Evolutionary conservation across 2,329 filamentous ascomycete genomes (phyloP).

Genomic region (Anisogramma anomala): DNA sequence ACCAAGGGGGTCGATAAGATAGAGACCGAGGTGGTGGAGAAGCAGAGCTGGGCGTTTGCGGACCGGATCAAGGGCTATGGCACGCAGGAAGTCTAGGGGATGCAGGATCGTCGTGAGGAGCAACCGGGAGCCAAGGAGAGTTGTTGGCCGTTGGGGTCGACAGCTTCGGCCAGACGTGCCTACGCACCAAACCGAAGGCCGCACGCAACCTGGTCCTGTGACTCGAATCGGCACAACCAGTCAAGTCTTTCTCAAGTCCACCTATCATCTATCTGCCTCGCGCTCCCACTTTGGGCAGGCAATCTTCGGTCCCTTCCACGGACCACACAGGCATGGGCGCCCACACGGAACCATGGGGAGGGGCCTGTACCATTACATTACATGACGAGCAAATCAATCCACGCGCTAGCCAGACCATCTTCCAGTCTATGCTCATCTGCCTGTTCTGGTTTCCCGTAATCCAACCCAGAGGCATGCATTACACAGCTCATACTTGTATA

Average conservation of each 20-base stretch:
- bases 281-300: not conserved
- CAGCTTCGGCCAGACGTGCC: too few relatives aligned
- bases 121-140: not conserved
- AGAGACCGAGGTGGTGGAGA: conserved; percentile 78
- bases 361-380: conserved; percentile 7
- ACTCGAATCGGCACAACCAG: too few relatives aligned
- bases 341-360: not conserved
- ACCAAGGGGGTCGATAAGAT: conserved; percentile 79
- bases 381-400: conserved; percentile 4
- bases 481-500: too few relatives aligned
- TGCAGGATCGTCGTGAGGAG: not conserved
- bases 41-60: conserved; percentile 97
- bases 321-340: not conserved
- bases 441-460: not conserved
- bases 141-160: too few relatives aligned
- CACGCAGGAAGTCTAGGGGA: conserved; percentile 56
- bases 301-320: not conserved
- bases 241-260: too few relatives aligned
- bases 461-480: too few relatives aligned
- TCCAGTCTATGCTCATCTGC: not conserved
- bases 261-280: too few relatives aligned
- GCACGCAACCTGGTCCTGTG: too few relatives aligned
- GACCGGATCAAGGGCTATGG: conserved; percentile 92
- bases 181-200: too few relatives aligned
- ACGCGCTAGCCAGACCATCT: not conserved